phyloP scores from a whole-genome alignment of 371 early-diverging fungal species.

The Mucor racemosus region DNA sequence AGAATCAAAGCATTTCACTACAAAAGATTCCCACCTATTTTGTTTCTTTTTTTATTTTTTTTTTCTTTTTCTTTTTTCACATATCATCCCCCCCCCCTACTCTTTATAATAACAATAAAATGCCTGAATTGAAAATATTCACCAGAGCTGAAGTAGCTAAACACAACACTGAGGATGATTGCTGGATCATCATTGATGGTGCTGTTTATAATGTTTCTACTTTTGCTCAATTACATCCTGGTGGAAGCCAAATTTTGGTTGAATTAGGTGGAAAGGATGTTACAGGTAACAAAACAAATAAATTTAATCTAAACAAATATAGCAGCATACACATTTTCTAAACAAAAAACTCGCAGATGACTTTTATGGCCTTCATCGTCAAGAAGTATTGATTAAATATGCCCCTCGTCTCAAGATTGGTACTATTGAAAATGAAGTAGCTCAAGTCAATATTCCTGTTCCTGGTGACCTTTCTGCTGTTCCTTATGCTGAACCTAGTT shows the following conservation, averaged over 20 bases:
- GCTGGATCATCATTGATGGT: slow-evolving; percentile 88
- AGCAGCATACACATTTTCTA: slow-evolving; percentile 1
- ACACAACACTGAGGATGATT: slow-evolving; percentile 78
- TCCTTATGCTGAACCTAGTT: slow-evolving; percentile 66
- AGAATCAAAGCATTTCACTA: not conserved
- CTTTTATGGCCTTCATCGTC: slow-evolving; percentile 68
- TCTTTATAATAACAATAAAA: slow-evolving; percentile 17
- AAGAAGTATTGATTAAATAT: slow-evolving; percentile 64
- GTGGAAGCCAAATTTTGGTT: slow-evolving; percentile 75
- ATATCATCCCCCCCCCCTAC: slow-evolving; percentile 3
- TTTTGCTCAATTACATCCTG: slow-evolving; percentile 91
- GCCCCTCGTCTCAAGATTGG: slow-evolving; percentile 58
- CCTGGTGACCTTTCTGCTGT: slow-evolving; percentile 52
- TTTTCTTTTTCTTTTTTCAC: slow-evolving; percentile 4
- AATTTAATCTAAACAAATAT: slow-evolving; percentile 8
- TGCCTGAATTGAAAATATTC: slow-evolving; percentile 49
- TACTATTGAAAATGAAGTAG: slow-evolving; percentile 41
- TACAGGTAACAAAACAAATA: slow-evolving; percentile 50
- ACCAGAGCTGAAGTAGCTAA: slow-evolving; percentile 79
- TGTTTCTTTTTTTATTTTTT: not conserved
- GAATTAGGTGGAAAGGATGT: slow-evolving; percentile 80
- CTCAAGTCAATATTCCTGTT: slow-evolving; percentile 24
- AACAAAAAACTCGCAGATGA: slow-evolving; percentile 21
- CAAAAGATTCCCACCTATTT: slow-evolving; percentile 7
- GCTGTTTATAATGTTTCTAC: slow-evolving; percentile 91